Evolutionary conservation across 805 yeast genomes (phyloP), one percentile per base, ranked within the genome.

Genomic region (Schwanniomyces polymorphus): DNA sequence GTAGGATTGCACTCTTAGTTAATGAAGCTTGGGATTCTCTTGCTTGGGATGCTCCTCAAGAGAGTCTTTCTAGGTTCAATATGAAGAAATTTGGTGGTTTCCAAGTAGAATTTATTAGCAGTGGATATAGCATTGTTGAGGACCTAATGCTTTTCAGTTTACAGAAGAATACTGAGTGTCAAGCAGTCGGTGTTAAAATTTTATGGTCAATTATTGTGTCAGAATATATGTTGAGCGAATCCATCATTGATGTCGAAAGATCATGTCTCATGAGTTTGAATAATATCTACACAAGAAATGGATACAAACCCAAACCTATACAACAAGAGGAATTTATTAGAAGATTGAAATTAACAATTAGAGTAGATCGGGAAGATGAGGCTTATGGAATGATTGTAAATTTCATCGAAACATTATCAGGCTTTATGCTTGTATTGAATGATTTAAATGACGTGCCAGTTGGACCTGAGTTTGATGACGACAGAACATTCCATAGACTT

Each of bases 401-500:
- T 33, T 80, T 82, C 46, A 72, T 85, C 45, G 75, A 74, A 47
- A 80, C 78, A 38, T 56, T 88, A 33, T 65, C 81, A 23, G 84
- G 81, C 21, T 87, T 88, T 64, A 66, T 88, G 48, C 81, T 76
- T 45, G 80, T 82, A 12, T 74, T 87, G 58, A 76, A 81, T 50
- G 89, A 87, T 57, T 78, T 86, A 56, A 80, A 80, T 55, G 78
- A 80, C 48, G 89, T 90, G 47, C 97, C 97, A 11, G 78, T 76
- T 41, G 91, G 91, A 16, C 84, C 84, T 37, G 96, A 89, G 58
- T 91, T 86, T 64, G 92, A 87, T 57, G 92, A 88, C 62, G 97
- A 90, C 64, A 75, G 96, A 58, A 84, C 91, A 5, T 86, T 87
- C 78, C 87, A 86, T 61, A 81, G 82, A 49, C 74, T 90, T 60